A percentile compares a stretch with the other conserved stretches of the same genome.
Conservation (phyloP, 164 flowering plant species). For the Magnolia sinica region DNA sequence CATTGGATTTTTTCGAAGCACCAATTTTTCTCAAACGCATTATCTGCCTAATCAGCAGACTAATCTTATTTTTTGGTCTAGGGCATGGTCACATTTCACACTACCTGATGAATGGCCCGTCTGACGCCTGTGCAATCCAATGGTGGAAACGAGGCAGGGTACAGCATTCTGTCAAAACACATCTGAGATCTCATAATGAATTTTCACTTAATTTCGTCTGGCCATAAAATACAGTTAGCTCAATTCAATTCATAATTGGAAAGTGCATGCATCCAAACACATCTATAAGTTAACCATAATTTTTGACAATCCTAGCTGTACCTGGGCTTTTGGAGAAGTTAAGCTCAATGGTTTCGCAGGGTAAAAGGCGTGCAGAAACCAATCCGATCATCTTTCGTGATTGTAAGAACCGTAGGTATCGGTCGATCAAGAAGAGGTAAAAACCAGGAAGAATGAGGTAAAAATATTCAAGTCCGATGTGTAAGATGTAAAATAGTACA, state of each 20-base stretch:
- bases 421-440: constrained; percentile 83
- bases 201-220: too few relatives aligned
- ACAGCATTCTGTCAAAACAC: too few relatives aligned
- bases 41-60: too few relatives aligned
- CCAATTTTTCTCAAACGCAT: too few relatives aligned
- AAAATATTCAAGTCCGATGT: constrained; percentile 55
- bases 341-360: constrained; percentile 69
- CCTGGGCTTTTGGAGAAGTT: constrained; percentile 70
- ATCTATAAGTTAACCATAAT: background rate
- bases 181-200: too few relatives aligned
- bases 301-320: constrained; percentile 12
- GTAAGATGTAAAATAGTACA: constrained; percentile 68
- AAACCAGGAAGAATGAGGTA: constrained; percentile 74
- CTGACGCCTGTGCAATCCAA: too few relatives aligned
- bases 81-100: too few relatives aligned
- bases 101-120: too few relatives aligned
- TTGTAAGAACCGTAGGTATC: constrained; percentile 71
- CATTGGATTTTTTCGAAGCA: too few relatives aligned
- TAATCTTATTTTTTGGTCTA: too few relatives aligned
- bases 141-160: too few relatives aligned
- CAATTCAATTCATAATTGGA: background rate
- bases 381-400: constrained; percentile 52
- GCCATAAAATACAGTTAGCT: too few relatives aligned
- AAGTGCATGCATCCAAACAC: background rate
- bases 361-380: constrained; percentile 59